Evolutionary conservation across 2,329 filamentous ascomycete genomes (phyloP).

Genomic region (Elsinoe ampelina): DNA sequence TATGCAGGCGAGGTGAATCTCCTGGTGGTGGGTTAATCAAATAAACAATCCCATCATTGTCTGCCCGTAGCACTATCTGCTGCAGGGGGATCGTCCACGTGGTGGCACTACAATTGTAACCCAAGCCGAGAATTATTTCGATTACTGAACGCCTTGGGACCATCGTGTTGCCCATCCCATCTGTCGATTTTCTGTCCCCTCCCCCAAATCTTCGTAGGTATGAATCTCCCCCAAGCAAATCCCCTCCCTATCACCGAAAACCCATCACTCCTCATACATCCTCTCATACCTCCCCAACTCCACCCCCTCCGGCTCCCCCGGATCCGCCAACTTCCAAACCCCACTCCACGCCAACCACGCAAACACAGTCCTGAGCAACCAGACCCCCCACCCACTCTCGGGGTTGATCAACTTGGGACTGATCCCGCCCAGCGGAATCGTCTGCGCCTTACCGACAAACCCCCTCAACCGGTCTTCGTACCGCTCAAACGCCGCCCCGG

Average conservation of each 20-base stretch:
- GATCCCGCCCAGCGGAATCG: slow-evolving; percentile 23
- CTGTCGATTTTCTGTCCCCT: too few species aligned
- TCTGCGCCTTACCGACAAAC: slow-evolving; percentile 21
- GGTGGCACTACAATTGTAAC: too few species aligned
- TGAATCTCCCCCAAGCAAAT: background rate
- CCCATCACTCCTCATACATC: background rate
- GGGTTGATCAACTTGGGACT: slow-evolving; percentile 20
- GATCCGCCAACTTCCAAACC: slow-evolving; percentile 8
- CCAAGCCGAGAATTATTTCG: too few species aligned
- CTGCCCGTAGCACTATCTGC: too few species aligned
- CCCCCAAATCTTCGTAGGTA: too few species aligned
- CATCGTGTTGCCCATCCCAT: too few species aligned
- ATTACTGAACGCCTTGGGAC: too few species aligned
- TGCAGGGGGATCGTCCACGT: too few species aligned
- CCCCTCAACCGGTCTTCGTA: slow-evolving; percentile 19
- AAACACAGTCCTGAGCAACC: slow-evolving; percentile 19
- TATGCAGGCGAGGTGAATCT: too few species aligned
- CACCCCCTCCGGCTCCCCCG: slow-evolving; percentile 3
- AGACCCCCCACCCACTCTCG: slow-evolving; percentile 20
- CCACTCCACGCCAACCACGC: slow-evolving; percentile 16
- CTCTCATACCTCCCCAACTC: slow-evolving; percentile 14
- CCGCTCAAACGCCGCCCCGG: slow-evolving; percentile 18
- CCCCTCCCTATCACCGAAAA: background rate
- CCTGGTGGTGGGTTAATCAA: too few species aligned
- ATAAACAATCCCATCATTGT: too few species aligned